Evolutionary conservation across 768 basidiomycete species (phyloP).

Genomic region (Sarcodon aspratus): DNA sequence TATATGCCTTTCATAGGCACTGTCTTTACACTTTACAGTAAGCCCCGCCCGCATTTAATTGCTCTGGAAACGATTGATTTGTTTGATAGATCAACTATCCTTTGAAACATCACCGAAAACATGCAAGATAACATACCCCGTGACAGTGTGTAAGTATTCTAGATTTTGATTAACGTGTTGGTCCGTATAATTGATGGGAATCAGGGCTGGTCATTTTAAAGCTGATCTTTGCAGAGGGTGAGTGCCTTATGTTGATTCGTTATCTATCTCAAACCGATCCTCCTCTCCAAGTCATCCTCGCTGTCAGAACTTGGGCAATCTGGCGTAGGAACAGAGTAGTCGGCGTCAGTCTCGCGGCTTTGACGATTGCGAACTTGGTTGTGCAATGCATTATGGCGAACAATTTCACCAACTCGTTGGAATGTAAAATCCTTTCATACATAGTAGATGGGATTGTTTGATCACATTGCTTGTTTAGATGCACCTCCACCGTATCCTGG

Average conservation of each 20-base stretch:
- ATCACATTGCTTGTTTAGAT: no score
- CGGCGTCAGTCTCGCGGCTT: neutral
- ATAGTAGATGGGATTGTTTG: no score
- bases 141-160: neutral
- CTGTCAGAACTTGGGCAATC: neutral
- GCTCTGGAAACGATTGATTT: neutral
- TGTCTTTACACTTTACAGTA: neutral
- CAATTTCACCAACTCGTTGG: no score
- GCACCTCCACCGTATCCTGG: no score
- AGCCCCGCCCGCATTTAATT: neutral
- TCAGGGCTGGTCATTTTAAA: neutral
- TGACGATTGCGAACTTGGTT: no score
- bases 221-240: neutral
- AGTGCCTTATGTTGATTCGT: neutral
- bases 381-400: no score
- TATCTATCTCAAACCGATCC: neutral
- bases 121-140: neutral
- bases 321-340: neutral
- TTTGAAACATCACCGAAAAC: neutral
- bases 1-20: conserved; percentile 7
- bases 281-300: neutral
- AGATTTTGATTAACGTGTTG: neutral
- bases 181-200: neutral
- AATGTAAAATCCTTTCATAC: no score
- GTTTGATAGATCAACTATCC: neutral